phyloP scores from a whole-genome alignment of 176 grass and related monocot genomes.

The Aegilops bicornis region DNA sequence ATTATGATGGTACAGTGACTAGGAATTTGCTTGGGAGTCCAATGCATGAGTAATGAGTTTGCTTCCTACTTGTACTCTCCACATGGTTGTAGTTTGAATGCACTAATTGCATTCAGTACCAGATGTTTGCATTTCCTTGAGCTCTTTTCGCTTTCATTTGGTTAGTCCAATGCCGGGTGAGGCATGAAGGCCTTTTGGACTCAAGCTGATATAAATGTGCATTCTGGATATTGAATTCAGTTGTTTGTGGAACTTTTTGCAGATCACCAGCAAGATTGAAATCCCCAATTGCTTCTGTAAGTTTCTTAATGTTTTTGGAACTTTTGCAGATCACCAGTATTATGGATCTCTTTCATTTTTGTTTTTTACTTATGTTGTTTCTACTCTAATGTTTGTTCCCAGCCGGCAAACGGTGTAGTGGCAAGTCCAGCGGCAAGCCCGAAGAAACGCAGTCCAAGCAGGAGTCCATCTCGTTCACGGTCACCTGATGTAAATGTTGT shows the following conservation, averaged over 20 bases:
- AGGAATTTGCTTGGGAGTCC: slow-evolving; percentile 44
- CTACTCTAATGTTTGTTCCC: slow-evolving; percentile 25
- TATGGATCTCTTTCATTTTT: neutral
- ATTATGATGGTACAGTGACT: slow-evolving; percentile 55
- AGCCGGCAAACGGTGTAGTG: slow-evolving; percentile 43
- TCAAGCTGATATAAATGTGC: slow-evolving; percentile 48
- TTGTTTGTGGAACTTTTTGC: slow-evolving; percentile 68
- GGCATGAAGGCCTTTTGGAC: slow-evolving; percentile 41
- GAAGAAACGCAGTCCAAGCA: slow-evolving; percentile 51
- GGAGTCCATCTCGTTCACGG: slow-evolving; percentile 49
- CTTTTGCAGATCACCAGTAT: neutral
- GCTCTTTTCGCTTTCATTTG: slow-evolving; percentile 24
- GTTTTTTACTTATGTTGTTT: neutral
- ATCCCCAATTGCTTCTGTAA: slow-evolving; percentile 63
- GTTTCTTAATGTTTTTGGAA: slow-evolving; percentile 21
- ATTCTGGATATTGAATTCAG: slow-evolving; percentile 60
- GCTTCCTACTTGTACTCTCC: slow-evolving; percentile 34
- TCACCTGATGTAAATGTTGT: slow-evolving; percentile 50
- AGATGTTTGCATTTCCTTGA: slow-evolving; percentile 37
- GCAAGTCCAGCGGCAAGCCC: slow-evolving; percentile 12
- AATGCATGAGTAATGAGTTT: slow-evolving; percentile 51
- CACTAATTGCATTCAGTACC: slow-evolving; percentile 3
- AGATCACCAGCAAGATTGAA: slow-evolving; percentile 76
- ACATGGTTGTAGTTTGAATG: slow-evolving; percentile 29
- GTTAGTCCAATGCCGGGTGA: neutral